Evolutionary conservation across 2,329 filamentous ascomycete species (phyloP).

Genomic region (Alternaria atra): DNA sequence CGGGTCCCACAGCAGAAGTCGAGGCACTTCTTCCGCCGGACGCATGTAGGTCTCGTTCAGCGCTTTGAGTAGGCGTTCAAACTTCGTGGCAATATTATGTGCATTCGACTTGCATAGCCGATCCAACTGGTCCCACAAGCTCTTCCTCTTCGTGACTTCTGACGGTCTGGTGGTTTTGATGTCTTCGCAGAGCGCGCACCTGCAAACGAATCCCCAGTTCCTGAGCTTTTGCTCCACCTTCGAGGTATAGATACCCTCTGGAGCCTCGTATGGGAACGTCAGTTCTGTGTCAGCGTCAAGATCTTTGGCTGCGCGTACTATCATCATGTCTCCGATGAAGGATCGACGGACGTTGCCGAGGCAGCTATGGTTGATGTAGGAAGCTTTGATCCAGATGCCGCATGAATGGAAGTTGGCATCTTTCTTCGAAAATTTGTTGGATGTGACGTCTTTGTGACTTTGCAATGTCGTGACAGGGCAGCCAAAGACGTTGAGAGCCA

Average conservation of each 20-base stretch:
- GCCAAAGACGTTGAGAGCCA: conserved; percentile 57
- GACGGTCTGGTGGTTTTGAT: conserved; percentile 13
- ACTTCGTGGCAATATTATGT: not conserved
- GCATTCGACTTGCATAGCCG: not conserved
- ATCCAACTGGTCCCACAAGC: conserved; percentile 3
- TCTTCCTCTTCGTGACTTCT: conserved; percentile 9
- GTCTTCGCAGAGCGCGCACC: conserved; percentile 28
- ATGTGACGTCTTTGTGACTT: conserved; percentile 14
- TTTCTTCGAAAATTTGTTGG: conserved; percentile 3
- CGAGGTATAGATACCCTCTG: not conserved
- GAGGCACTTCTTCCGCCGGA: conserved; percentile 29
- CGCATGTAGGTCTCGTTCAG: conserved; percentile 28
- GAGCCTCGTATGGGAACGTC: conserved; percentile 21
- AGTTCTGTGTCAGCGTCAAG: conserved; percentile 27
- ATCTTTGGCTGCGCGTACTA: conserved; percentile 53
- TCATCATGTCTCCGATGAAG: conserved; percentile 51
- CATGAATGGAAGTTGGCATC: conserved; percentile 18
- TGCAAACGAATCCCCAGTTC: conserved; percentile 29
- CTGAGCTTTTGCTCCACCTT: conserved; percentile 10
- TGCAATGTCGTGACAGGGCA: conserved; percentile 33
- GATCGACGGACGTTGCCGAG: conserved; percentile 48
- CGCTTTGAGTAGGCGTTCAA: conserved; percentile 22
- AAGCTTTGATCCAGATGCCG: conserved; percentile 53
- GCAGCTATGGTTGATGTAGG: conserved; percentile 58
- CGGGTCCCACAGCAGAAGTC: conserved; percentile 31